Evolutionary conservation across 805 yeast genomes (phyloP).

Genomic region (Sugiyamaella qingdaonensis): DNA sequence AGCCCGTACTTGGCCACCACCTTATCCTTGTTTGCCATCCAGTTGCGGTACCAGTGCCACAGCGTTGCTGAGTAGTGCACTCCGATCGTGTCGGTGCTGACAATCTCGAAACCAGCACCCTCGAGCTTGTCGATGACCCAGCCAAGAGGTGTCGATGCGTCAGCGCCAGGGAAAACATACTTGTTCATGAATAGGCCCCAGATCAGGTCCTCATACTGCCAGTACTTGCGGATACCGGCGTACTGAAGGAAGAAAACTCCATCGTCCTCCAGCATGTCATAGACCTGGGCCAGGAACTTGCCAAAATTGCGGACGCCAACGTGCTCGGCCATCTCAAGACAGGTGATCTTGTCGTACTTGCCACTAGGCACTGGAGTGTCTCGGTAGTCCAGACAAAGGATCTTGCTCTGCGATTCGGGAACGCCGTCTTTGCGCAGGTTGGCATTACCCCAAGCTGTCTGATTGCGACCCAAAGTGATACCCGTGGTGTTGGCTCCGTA

Average conservation of each 20-base stretch:
- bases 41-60: slow-evolving; percentile 93
- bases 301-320: slow-evolving; percentile 86
- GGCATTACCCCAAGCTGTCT: slow-evolving; percentile 82
- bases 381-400: slow-evolving; percentile 83
- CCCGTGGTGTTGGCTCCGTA: slow-evolving; percentile 87
- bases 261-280: slow-evolving; percentile 86
- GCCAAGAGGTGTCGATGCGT: slow-evolving; percentile 89
- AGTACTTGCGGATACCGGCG: slow-evolving; percentile 83
- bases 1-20: slow-evolving; percentile 76
- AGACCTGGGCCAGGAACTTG: slow-evolving; percentile 71
- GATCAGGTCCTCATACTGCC: slow-evolving; percentile 91
- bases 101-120: slow-evolving; percentile 82
- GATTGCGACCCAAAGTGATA: slow-evolving; percentile 84
- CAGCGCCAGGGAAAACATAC: slow-evolving; percentile 96
- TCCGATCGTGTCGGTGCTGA: slow-evolving; percentile 80
- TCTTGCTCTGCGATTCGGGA: slow-evolving; percentile 61
- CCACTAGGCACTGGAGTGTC: slow-evolving; percentile 72
- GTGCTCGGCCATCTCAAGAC: slow-evolving; percentile 94
- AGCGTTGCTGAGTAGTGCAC: slow-evolving; percentile 88
- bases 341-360: slow-evolving; percentile 78
- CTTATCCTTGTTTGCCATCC: slow-evolving; percentile 78
- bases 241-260: slow-evolving; percentile 83
- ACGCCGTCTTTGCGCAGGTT: slow-evolving; percentile 68
- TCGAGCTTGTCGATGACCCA: slow-evolving; percentile 75
- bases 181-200: slow-evolving; percentile 97